Conservation (phyloP, 192 early-diverging fungal species). For the Dissophora globulifera region DNA sequence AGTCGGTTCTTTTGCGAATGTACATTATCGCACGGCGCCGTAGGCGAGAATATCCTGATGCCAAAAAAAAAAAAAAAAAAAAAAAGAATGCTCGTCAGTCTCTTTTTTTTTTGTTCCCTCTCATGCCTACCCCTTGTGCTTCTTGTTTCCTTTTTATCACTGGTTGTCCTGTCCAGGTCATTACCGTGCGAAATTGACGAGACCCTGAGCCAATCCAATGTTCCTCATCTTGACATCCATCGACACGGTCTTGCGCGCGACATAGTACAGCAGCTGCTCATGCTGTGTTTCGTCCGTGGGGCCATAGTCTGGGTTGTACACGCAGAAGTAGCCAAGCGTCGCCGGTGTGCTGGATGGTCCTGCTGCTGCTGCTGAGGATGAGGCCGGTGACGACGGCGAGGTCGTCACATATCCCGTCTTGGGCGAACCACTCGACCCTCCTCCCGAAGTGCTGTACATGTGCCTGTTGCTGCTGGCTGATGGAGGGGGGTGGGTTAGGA, state of each 20-base stretch:
- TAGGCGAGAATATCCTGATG: slow-evolving; percentile 62
- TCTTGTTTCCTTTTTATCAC: too few species aligned
- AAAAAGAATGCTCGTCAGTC: too few species aligned
- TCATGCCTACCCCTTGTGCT: neutral
- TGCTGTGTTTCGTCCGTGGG: slow-evolving; percentile 73
- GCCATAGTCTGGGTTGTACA: slow-evolving; percentile 78
- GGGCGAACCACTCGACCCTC: slow-evolving; percentile 4
- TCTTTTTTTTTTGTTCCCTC: too few species aligned
- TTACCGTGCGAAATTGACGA: slow-evolving; percentile 76
- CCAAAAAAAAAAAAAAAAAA: too few species aligned
- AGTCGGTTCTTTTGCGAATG: slow-evolving; percentile 71
- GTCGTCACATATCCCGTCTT: neutral
- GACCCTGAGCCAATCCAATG: slow-evolving; percentile 77
- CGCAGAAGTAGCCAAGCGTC: slow-evolving; percentile 74
- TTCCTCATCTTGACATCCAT: slow-evolving; percentile 79
- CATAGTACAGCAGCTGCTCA: slow-evolving; percentile 82
- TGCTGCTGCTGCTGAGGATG: too few species aligned
- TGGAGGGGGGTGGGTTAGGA: neutral
- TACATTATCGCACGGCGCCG: slow-evolving; percentile 62
- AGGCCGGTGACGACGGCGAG: slow-evolving; percentile 13
- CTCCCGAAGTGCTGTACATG: slow-evolving; percentile 31
- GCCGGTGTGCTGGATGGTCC: slow-evolving; percentile 52
- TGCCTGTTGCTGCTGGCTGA: neutral
- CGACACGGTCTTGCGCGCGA: slow-evolving; percentile 73
- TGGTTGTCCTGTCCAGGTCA: too few species aligned